phyloP scores from a whole-genome alignment of 257 asterid species.

The Lavandula angustifolia region DNA sequence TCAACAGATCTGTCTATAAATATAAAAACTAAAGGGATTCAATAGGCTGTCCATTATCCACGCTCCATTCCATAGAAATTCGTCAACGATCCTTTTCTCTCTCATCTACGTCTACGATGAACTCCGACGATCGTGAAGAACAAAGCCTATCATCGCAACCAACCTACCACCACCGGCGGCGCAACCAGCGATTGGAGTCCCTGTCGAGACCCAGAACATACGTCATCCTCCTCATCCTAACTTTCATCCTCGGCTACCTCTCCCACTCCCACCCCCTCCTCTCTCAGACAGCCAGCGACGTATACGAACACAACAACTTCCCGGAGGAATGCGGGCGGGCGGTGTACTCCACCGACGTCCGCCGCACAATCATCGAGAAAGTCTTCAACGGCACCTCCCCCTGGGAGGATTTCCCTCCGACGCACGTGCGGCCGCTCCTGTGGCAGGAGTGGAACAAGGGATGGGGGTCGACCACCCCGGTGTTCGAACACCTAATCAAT shows the following conservation, averaged over 20 bases:
- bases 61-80: too few species aligned
- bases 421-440: slow-evolving; percentile 37
- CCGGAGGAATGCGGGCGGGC: slow-evolving; percentile 29
- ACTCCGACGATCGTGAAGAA: slow-evolving; percentile 20
- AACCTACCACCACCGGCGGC: slow-evolving; percentile 25
- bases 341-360: slow-evolving; percentile 5
- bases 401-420: slow-evolving; percentile 58
- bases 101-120: too few species aligned
- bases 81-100: too few species aligned
- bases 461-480: slow-evolving; percentile 64
- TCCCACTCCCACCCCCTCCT: slow-evolving; percentile 32
- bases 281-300: slow-evolving; percentile 23
- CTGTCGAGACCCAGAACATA: slow-evolving; percentile 29
- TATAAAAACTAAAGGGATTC: not conserved
- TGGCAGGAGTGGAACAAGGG: slow-evolving; percentile 45
- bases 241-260: slow-evolving; percentile 41
- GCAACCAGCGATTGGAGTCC: not conserved
- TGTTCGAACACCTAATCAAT: slow-evolving; percentile 54
- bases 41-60: slow-evolving; percentile 6
- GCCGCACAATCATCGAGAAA: slow-evolving; percentile 40
- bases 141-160: not conserved
- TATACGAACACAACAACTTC: slow-evolving; percentile 43
- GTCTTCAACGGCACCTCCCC: slow-evolving; percentile 64
- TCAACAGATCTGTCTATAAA: slow-evolving; percentile 18
- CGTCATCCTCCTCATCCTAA: slow-evolving; percentile 20